Base-by-base conservation (phyloP, 129 eudicot species). In the Escallonia herrerae region DNA sequence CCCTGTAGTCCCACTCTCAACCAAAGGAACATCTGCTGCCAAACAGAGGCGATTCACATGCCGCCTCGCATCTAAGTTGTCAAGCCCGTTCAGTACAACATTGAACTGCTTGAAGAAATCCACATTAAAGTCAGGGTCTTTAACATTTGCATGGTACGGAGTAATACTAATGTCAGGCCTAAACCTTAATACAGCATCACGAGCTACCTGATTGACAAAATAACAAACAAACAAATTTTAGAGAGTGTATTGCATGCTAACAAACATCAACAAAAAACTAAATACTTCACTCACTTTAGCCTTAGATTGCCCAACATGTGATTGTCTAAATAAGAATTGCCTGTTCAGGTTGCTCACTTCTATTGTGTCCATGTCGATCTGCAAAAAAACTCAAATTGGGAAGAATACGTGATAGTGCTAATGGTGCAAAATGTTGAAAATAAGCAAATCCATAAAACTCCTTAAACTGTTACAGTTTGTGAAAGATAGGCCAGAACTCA, bases 1-100 rank as follows among this genome's bases (percentile, higher is more conserved):
- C 49, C 98, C 98, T 38, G 98, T 87, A 40, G 98, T 93, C 49
- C 98, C 98, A 76, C 98, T 93, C 77, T 93, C 98, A 63, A 93
- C 84, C 86, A 93, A 77, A 40, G 98, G 98, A 47, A 88, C 96
- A 75, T 74, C 96, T 47, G 96, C 91, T 33, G 98, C 98, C 83
- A 93, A 86, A 63, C 98, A 93, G 64, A 93, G 96, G 69, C 98
- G 98, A 70, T 93, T 93, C 46, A 93, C 98, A 80, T 93, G 98
- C 47, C 98, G 85, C 54, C 98, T 83, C 45, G 98, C 98, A 83
- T 93, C 96, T 63, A 93, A 66, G 83, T 93, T 93, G 74, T 93
- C 98, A 45, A 93, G 98, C 50, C 98, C 98, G 64, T 93, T 93
- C 65, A 93, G 60, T 15, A 93, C 87, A 63, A 93, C 98, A 73